Conservation (phyloP, 768 basidiomycete species). For the Amanita muscaria region DNA sequence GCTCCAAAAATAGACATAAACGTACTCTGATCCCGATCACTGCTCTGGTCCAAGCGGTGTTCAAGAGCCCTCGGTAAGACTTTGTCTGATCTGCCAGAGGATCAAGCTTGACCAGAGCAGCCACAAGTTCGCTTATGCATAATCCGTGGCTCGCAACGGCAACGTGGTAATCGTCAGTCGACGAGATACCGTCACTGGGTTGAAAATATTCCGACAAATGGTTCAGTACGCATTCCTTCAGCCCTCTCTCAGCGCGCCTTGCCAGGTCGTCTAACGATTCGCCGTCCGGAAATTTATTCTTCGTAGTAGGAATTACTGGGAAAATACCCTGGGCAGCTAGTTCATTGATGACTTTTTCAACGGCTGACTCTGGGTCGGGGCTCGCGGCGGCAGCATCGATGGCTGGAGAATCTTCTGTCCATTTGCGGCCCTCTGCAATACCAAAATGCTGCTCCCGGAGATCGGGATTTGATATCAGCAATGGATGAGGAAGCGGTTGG, state of each 20-base stretch:
- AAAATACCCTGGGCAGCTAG: slow-evolving; percentile 43
- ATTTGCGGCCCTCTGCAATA: slow-evolving; percentile 56
- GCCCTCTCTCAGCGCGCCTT: slow-evolving; percentile 39
- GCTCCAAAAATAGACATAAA: not conserved
- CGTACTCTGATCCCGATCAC: slow-evolving; percentile 28
- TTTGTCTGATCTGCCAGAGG: slow-evolving; percentile 32
- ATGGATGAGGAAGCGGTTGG: slow-evolving; percentile 9
- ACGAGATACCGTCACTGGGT: slow-evolving; percentile 17
- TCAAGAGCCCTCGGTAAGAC: slow-evolving; percentile 41
- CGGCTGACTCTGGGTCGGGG: no score
- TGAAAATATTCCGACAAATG: slow-evolving; percentile 34
- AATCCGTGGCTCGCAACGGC: slow-evolving; percentile 70
- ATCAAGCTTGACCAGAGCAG: slow-evolving; percentile 43
- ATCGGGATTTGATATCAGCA: slow-evolving; percentile 39
- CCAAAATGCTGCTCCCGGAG: slow-evolving; percentile 71
- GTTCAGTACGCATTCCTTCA: slow-evolving; percentile 48
- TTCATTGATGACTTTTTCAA: slow-evolving; percentile 27
- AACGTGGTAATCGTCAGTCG: slow-evolving; percentile 50
- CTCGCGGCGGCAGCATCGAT: not conserved
- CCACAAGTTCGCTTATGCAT: slow-evolving; percentile 55
- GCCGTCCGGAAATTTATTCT: slow-evolving; percentile 54
- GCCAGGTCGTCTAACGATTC: slow-evolving; percentile 62
- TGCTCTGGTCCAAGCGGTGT: slow-evolving; percentile 70
- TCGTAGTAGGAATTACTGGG: slow-evolving; percentile 38
- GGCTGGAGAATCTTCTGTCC: slow-evolving; percentile 19